Evolutionary conservation across 2,329 filamentous ascomycete species (phyloP).

Genomic region (Botrytis cinerea): DNA sequence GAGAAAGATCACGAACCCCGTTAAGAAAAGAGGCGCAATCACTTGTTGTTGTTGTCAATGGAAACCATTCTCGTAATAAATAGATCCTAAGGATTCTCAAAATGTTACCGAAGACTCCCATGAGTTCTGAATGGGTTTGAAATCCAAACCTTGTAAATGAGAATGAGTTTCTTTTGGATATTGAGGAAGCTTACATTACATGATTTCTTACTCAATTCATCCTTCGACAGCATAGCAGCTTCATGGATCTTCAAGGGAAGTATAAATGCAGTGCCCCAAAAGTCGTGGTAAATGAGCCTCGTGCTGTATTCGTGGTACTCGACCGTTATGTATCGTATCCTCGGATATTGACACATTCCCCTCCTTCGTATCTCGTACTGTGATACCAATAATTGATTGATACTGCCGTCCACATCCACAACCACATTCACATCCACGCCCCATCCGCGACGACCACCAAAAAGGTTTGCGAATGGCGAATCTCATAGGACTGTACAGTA

Average conservation of each 20-base stretch:
- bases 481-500: neutral
- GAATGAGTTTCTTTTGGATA: neutral
- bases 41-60: neutral
- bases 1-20: neutral
- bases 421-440: too few relatives aligned
- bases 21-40: constrained; percentile 14
- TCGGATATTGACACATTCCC: neutral
- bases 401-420: neutral
- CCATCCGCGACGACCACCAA: neutral
- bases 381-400: neutral
- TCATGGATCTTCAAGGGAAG: neutral
- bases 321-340: neutral
- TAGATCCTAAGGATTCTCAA: constrained; percentile 12
- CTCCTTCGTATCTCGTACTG: constrained; percentile 3
- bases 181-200: constrained; percentile 2
- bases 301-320: constrained; percentile 10
- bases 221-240: neutral
- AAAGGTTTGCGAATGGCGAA: neutral
- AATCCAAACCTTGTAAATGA: neutral
- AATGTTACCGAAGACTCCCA: neutral
- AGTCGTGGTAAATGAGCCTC: constrained; percentile 1
- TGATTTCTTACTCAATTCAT: neutral
- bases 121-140: neutral
- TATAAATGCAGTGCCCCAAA: constrained; percentile 10
- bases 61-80: neutral